A percentile compares a stretch with the other conserved stretches of the same genome.
phyloP scores from a whole-genome alignment of 345 rosid species.

The Salix purpurea region DNA sequence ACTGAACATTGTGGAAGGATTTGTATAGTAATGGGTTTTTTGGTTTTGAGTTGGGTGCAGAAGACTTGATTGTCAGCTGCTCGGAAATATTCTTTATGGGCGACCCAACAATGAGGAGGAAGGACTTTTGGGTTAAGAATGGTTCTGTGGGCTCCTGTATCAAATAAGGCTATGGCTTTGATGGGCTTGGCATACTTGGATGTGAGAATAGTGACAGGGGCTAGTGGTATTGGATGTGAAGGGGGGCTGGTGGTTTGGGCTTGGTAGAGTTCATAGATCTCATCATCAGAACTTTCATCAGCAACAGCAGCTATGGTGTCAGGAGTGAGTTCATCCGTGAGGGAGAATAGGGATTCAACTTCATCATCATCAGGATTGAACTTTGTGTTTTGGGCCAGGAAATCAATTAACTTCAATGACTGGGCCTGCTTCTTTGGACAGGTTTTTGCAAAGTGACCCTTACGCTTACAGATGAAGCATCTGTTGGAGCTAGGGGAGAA shows the following conservation, averaged over 20 bases:
- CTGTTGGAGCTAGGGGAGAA: background rate
- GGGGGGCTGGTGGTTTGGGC: too few species aligned
- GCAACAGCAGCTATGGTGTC: background rate
- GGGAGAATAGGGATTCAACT: background rate
- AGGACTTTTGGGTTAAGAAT: too few species aligned
- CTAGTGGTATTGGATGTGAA: too few species aligned
- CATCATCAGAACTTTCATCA: background rate
- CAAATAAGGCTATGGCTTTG: background rate
- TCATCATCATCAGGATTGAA: too few species aligned
- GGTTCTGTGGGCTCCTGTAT: background rate
- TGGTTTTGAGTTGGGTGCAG: too few species aligned
- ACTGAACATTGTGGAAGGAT: too few species aligned
- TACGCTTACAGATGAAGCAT: too few species aligned
- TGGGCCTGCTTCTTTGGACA: background rate
- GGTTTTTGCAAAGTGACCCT: background rate
- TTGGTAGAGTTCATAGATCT: too few species aligned
- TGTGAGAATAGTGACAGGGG: background rate
- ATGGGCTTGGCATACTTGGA: background rate
- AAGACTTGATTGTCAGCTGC: background rate
- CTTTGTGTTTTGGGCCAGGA: background rate
- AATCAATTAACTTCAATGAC: background rate
- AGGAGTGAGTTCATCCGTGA: background rate
- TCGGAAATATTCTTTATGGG: too few species aligned
- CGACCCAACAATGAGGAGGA: background rate
- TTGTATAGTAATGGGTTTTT: too few species aligned